These are phyloP conservation scores for Diutina pseudorugosa DNA, from an alignment of 1,139 yeast genomes.

Conservation along the genomic window DNA sequence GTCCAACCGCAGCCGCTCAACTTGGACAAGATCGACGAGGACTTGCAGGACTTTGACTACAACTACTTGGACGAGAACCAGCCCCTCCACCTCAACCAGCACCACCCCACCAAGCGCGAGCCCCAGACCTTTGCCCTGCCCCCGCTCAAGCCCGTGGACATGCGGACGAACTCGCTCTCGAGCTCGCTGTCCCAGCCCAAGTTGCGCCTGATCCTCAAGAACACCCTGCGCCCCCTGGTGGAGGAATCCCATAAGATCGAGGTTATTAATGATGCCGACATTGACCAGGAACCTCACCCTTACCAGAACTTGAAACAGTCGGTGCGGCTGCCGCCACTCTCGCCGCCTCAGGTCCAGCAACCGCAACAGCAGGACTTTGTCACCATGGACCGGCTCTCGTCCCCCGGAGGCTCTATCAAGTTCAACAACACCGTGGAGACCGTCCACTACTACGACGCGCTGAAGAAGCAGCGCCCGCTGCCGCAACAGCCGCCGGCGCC, in stretches of 20 bases:
- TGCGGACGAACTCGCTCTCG: background rate
- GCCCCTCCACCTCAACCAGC: background rate
- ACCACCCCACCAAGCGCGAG: constrained; percentile 1
- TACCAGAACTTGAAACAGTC: background rate
- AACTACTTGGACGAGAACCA: constrained; percentile 14
- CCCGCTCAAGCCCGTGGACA: constrained; percentile 1
- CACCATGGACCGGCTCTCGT: background rate
- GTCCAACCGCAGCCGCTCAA: constrained; percentile 11
- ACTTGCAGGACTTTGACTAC: constrained; percentile 32
- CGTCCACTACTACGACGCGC: constrained; percentile 2
- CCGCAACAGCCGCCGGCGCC: background rate
- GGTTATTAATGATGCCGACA: background rate
- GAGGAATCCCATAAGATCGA: background rate
- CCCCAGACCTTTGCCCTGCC: background rate
- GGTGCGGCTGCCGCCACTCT: background rate
- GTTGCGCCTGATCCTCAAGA: constrained; percentile 2
- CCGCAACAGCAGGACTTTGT: background rate
- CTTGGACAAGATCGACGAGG: constrained; percentile 32
- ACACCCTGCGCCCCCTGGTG: background rate
- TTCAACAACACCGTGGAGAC: constrained; percentile 1
- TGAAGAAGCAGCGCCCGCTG: background rate
- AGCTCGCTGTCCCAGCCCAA: background rate
- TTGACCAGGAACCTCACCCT: background rate
- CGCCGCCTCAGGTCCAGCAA: background rate
- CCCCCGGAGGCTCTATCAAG: background rate